Evolutionary conservation across 2,329 filamentous ascomycete species (phyloP).

Genomic region (Talaromyces islandicus): DNA sequence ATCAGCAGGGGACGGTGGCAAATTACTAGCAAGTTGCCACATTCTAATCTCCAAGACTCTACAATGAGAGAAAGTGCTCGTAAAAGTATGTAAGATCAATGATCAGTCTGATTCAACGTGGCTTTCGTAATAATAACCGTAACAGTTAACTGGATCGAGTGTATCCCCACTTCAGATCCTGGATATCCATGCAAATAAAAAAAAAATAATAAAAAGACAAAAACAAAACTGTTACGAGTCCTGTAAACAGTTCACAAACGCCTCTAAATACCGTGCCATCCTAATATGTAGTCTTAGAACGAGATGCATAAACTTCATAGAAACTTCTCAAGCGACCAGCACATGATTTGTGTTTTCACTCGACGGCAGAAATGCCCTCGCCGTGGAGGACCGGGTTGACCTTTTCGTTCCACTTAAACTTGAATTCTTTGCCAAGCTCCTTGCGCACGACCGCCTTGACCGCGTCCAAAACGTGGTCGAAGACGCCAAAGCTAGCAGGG

Average conservation of each 20-base stretch:
- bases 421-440: conserved; percentile 67
- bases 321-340: neutral
- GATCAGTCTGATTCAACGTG: neutral
- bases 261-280: neutral
- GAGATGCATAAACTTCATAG: neutral
- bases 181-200: conserved; percentile 12
- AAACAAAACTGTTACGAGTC: conserved; percentile 1
- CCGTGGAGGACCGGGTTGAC: conserved; percentile 60
- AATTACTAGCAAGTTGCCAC: neutral
- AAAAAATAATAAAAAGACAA: neutral
- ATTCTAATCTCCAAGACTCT: neutral
- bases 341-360: conserved; percentile 32
- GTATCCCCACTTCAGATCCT: conserved; percentile 1
- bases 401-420: conserved; percentile 64
- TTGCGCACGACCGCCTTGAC: conserved; percentile 62
- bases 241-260: neutral
- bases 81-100: neutral
- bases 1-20: neutral
- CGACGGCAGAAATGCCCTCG: conserved; percentile 49
- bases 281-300: neutral
- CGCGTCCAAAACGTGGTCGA: conserved; percentile 65
- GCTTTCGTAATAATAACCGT: neutral
- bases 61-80: neutral
- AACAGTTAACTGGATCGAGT: conserved; percentile 1
- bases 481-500: conserved; percentile 71